Percentiles rank a stretch among this genome's conserved stretches.
phyloP scores from a whole-genome alignment of 176 grass and related monocot species.

The Paspalum vaginatum region DNA sequence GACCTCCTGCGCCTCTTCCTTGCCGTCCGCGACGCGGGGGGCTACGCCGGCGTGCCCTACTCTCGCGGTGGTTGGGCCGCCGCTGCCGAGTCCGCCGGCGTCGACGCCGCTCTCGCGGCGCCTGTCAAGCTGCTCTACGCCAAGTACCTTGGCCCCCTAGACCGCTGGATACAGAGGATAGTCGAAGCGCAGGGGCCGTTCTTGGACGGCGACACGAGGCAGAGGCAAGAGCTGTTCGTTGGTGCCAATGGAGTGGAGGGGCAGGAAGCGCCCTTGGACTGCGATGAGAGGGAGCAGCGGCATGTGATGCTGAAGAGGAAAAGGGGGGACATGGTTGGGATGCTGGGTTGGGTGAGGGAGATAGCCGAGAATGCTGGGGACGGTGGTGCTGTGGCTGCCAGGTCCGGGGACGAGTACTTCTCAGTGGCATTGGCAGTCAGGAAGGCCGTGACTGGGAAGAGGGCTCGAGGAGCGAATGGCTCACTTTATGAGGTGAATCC shows the following conservation, averaged over 20 bases:
- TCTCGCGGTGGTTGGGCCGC: slow-evolving; percentile 40
- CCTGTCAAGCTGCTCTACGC: slow-evolving; percentile 56
- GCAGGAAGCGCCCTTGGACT: slow-evolving; percentile 28
- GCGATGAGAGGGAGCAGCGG: slow-evolving; percentile 6
- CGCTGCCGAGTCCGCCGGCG: slow-evolving; percentile 43
- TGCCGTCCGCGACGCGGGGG: slow-evolving; percentile 44
- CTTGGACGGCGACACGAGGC: slow-evolving; percentile 18
- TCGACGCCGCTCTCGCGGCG: slow-evolving; percentile 32
- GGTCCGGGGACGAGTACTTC: slow-evolving; percentile 20
- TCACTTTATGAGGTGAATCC: slow-evolving; percentile 45
- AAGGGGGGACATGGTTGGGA: slow-evolving; percentile 43
- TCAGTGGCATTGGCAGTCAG: slow-evolving; percentile 26
- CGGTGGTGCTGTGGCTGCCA: not conserved
- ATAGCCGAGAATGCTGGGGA: slow-evolving; percentile 33
- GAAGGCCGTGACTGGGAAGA: slow-evolving; percentile 39
- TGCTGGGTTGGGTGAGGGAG: slow-evolving; percentile 56
- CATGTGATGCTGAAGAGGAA: slow-evolving; percentile 51
- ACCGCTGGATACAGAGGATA: slow-evolving; percentile 51
- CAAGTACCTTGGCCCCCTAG: slow-evolving; percentile 62
- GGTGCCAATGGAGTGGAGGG: slow-evolving; percentile 20
- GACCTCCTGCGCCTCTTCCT: slow-evolving; percentile 60
- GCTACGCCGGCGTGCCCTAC: slow-evolving; percentile 35
- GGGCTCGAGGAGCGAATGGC: slow-evolving; percentile 14
- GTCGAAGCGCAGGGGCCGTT: slow-evolving; percentile 42
- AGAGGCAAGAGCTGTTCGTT: slow-evolving; percentile 29